Base-by-base conservation (phyloP, 768 basidiomycete species). In the Cubamyces lactineus region DNA sequence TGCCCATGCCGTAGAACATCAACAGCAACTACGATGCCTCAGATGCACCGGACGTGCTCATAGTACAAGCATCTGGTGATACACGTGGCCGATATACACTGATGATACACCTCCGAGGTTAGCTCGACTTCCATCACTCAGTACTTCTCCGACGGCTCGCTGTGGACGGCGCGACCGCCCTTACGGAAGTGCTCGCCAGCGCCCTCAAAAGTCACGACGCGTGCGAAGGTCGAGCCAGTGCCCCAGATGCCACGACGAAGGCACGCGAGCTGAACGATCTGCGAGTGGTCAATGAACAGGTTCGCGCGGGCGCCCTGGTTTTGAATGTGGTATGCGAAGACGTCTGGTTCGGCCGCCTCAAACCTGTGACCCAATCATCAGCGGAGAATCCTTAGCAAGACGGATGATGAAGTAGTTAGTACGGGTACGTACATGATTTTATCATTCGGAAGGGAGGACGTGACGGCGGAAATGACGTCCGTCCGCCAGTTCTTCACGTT, bases 221-320 rank as follows among this genome's bases (percentile, higher is more conserved):
- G 71, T n/a, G 72, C 76, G 57, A 81, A 80, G 17, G 78, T 80
- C 53, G 72, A 70, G 30, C 75, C 76, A 38, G 79, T 79, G 38
- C 79, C 78, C 79, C 79, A 80, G 19, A 81, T 79, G 23, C 79
- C 79, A 39, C 75, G 74, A 54, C 78, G 70, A 52, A 79, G 69
- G 66, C 78, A 80, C 7, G 78, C 76, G 53, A 80, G 71, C 67
- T 82, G 78, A 43, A 81, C 77, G 53, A 77, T 75, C 57, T 80
- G 79, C 49, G 76, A 77, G 53, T 80, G 80, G 64, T 80, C 79
- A 55, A 80, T 71, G 66, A 80, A 80, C 55, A 79, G 58, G 61
- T 81, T 80, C 24, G 76, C 74, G 48, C 76, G 75, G 12, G 75
- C 74, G 21, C 77, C 78, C 65, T 76, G 75, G 66, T 78, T 80